Evolutionary conservation across 2,329 filamentous ascomycete genomes (phyloP).

Genomic region (Pyrenophora seminiperda): DNA sequence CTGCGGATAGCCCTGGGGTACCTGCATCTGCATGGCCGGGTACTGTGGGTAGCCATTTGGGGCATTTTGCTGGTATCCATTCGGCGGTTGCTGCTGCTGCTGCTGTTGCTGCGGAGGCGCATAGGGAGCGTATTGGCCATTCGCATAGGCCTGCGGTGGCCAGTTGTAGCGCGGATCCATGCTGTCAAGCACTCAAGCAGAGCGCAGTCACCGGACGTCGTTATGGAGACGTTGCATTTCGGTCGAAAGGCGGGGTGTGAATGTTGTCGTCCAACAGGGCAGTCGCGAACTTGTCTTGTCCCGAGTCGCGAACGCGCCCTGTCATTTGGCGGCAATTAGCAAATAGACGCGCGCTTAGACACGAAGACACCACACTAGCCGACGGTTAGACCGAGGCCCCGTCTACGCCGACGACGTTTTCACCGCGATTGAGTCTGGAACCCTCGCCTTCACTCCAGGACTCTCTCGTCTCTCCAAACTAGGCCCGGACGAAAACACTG

Average conservation of each 20-base stretch:
- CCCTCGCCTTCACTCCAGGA: neutral
- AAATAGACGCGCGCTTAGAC: conserved; percentile 19
- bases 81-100: conserved; percentile 33
- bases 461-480: neutral
- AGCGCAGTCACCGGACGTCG: conserved; percentile 22
- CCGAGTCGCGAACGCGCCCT: conserved; percentile 13
- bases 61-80: conserved; percentile 36
- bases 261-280: conserved; percentile 9
- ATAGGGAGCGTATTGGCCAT: conserved; percentile 40
- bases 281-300: conserved; percentile 20
- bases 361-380: conserved; percentile 11
- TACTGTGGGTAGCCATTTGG: conserved; percentile 30
- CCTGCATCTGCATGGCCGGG: conserved; percentile 9
- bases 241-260: conserved; percentile 18
- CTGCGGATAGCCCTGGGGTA: conserved; percentile 16
- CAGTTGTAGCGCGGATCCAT: conserved; percentile 47
- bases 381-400: conserved; percentile 18
- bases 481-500: no score
- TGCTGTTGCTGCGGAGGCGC: conserved; percentile 31
- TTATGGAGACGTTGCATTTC: conserved; percentile 24
- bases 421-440: neutral
- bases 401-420: conserved; percentile 1
- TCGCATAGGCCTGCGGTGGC: conserved; percentile 37
- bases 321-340: conserved; percentile 18
- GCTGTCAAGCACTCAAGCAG: neutral